Evolutionary conservation across 371 early-diverging fungal genomes (phyloP).

Genomic region (Syncephalastrum racemosum): DNA sequence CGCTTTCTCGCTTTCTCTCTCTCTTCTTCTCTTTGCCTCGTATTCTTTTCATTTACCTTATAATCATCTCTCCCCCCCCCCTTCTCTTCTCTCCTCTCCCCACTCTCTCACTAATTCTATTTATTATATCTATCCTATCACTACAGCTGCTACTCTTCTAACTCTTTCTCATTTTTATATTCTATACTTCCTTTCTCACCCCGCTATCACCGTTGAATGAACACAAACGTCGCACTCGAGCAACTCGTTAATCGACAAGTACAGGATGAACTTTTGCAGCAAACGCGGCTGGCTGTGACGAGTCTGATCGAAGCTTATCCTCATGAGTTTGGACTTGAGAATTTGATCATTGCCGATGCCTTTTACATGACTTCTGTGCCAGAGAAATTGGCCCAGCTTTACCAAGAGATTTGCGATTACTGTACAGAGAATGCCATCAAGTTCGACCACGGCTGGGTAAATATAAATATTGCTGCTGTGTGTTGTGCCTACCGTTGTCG

Average conservation of each 20-base stretch:
- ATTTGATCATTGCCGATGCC: slow-evolving; percentile 26
- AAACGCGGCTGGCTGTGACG: slow-evolving; percentile 32
- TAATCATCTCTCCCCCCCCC: background rate
- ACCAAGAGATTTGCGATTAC: slow-evolving; percentile 37
- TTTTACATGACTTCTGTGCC: slow-evolving; percentile 17
- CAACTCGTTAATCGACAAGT: slow-evolving; percentile 26
- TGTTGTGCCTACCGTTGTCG: background rate
- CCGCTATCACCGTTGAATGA: slow-evolving; percentile 18
- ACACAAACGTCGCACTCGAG: slow-evolving; percentile 10
- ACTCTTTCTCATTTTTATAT: background rate
- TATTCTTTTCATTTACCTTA: background rate
- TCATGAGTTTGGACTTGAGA: slow-evolving; percentile 38
- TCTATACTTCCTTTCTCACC: background rate
- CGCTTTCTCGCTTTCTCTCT: slow-evolving; percentile 1
- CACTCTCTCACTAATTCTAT: background rate
- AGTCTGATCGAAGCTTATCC: slow-evolving; percentile 38
- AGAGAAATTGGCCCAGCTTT: slow-evolving; percentile 32
- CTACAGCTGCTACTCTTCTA: background rate
- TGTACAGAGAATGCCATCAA: slow-evolving; percentile 28
- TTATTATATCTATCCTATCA: background rate
- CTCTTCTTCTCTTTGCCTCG: slow-evolving; percentile 2
- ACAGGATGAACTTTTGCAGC: slow-evolving; percentile 31
- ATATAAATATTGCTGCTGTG: slow-evolving; percentile 1
- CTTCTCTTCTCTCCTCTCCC: background rate
- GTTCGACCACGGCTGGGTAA: slow-evolving; percentile 50